Percentiles rank a stretch among this genome's conserved stretches.
These are phyloP conservation scores for Mucor velutinosus DNA, from an alignment of 371 early-diverging fungal genomes.

Conservation along the genomic window DNA sequence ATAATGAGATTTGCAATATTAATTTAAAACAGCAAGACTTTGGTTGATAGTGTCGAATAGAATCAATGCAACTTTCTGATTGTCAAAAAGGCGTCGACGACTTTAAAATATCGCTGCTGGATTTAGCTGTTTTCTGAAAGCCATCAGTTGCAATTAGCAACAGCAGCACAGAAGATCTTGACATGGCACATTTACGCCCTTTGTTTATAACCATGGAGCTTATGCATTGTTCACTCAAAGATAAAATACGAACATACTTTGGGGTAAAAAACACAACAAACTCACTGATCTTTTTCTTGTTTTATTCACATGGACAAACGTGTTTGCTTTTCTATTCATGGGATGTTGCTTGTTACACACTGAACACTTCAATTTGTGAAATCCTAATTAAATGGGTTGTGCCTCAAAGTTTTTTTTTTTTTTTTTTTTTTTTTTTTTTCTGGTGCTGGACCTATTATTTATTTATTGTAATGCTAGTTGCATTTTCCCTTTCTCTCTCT, in stretches of 20 bases:
- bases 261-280: not conserved
- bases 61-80: not conserved
- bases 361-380: not conserved
- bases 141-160: not conserved
- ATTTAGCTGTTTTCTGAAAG: not conserved
- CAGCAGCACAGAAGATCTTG: not conserved
- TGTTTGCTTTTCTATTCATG: slow-evolving; percentile 5
- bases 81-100: not conserved
- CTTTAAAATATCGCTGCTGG: not conserved
- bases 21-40: not conserved
- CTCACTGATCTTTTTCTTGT: not conserved
- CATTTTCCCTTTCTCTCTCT: not conserved
- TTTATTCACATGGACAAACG: slow-evolving; percentile 9
- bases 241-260: not conserved
- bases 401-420: not conserved
- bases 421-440: not conserved
- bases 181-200: not conserved
- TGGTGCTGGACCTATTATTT: not conserved
- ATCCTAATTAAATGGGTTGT: not conserved
- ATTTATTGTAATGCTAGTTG: not conserved
- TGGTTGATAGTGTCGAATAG: not conserved
- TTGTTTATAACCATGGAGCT: not conserved
- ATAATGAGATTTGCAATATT: not conserved
- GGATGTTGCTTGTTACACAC: not conserved
- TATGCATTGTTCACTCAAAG: not conserved